These are phyloP conservation scores for Suhomyces anneliseae DNA, from an alignment of 1,139 yeast genomes.

Conservation along the genomic window DNA sequence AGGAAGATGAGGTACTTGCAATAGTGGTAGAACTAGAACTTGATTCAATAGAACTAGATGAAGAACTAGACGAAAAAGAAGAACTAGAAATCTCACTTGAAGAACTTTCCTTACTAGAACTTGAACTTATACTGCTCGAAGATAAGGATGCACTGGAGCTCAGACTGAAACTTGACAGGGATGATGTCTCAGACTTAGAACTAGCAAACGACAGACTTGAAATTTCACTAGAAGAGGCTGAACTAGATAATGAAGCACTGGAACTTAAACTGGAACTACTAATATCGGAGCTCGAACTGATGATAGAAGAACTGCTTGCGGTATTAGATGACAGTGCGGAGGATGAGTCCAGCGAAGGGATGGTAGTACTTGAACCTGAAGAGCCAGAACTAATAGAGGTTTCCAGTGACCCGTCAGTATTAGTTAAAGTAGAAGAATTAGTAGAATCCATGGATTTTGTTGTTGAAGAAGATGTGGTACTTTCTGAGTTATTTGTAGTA, in stretches of 20 bases:
- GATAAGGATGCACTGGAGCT: conserved; percentile 1
- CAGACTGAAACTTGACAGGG: background rate
- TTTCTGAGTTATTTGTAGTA: background rate
- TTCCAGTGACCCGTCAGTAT: background rate
- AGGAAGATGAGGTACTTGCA: conserved; percentile 13
- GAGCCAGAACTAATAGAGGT: background rate
- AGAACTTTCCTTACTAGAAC: background rate
- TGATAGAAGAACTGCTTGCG: background rate
- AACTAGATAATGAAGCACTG: background rate
- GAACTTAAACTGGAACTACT: background rate
- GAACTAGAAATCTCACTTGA: conserved; percentile 30
- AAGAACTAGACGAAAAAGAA: conserved; percentile 37
- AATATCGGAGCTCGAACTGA: background rate
- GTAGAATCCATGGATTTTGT: background rate
- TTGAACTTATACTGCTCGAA: background rate
- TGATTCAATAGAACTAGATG: background rate
- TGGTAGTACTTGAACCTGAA: no score
- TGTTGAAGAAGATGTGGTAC: background rate
- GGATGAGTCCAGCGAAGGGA: background rate
- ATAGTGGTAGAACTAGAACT: conserved; percentile 1
- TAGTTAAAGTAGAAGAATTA: background rate
- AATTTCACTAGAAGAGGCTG: background rate
- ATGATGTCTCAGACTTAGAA: background rate
- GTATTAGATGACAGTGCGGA: background rate
- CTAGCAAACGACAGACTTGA: background rate